A percentile compares a stretch with the other conserved stretches of the same genome.
phyloP scores from a whole-genome alignment of 495 filamentous ascomycete species.

The Aspergillus steynii region DNA sequence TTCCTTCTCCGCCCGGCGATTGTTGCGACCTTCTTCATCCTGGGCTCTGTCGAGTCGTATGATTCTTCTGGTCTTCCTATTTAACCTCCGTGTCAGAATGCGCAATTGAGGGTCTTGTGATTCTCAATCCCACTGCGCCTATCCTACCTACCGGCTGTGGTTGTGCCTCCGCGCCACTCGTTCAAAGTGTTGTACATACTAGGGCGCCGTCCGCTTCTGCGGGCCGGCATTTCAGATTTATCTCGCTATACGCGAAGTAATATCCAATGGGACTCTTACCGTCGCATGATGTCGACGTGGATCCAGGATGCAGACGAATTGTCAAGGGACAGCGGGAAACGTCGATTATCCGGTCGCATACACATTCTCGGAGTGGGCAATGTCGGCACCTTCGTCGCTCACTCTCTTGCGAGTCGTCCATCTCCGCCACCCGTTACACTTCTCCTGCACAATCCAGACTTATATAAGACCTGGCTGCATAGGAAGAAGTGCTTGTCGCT shows the following conservation, averaged over 20 bases:
- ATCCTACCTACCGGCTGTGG: not conserved
- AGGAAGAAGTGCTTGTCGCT: constrained; percentile 34
- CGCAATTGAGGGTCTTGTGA: not conserved
- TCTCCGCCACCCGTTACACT: constrained; percentile 62
- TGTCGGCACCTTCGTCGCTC: constrained; percentile 60
- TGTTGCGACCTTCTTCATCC: not conserved
- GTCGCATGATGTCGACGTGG: constrained; percentile 34
- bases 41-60: not conserved
- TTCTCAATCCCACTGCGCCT: not conserved
- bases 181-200: constrained; percentile 41
- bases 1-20: constrained; percentile 14
- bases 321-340: constrained; percentile 21
- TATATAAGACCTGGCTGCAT: constrained; percentile 29
- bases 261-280: constrained; percentile 1
- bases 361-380: constrained; percentile 62
- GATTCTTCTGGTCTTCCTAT: not conserved
- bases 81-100: not conserved
- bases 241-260: constrained; percentile 11
- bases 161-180: not conserved
- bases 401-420: constrained; percentile 54
- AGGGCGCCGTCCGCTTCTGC: constrained; percentile 40
- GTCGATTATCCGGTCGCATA: constrained; percentile 46
- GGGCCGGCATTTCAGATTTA: constrained; percentile 28
- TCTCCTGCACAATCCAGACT: constrained; percentile 43
- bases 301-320: constrained; percentile 31